Conservation (phyloP, 2,329 filamentous ascomycete species). For the Chrysoporthe deuterocubensis region DNA sequence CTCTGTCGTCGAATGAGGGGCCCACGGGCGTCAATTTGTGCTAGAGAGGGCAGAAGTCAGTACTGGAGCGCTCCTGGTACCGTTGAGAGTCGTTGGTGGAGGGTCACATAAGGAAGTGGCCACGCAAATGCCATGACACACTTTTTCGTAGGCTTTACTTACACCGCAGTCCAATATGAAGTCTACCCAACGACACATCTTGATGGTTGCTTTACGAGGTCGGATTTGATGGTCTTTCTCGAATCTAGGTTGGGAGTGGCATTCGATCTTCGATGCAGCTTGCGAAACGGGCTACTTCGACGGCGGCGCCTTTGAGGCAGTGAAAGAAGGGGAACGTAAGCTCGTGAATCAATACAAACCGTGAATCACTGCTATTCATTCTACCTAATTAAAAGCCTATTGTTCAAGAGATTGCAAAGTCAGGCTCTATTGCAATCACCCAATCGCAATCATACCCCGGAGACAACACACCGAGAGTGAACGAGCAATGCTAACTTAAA, state of each 20-base stretch:
- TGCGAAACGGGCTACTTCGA: not conserved
- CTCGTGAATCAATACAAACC: not conserved
- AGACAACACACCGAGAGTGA: too few relatives aligned
- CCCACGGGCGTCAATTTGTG: slow-evolving; percentile 4
- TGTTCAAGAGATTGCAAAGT: not conserved
- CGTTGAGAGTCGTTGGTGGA: not conserved
- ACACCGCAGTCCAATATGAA: slow-evolving; percentile 16
- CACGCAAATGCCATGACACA: not conserved
- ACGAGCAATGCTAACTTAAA: too few relatives aligned
- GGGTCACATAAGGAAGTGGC: too few relatives aligned
- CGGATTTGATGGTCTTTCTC: not conserved
- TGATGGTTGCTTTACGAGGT: not conserved
- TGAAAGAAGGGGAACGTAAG: not conserved
- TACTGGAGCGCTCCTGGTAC: not conserved
- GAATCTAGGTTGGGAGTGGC: not conserved
- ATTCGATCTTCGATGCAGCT: not conserved
- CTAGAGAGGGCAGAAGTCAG: not conserved
- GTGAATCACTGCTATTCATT: not conserved
- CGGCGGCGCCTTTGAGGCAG: not conserved
- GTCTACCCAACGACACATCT: slow-evolving; percentile 14
- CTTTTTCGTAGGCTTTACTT: not conserved
- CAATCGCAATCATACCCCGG: not conserved
- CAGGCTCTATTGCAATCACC: not conserved
- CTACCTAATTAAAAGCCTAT: not conserved
- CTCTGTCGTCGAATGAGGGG: slow-evolving; percentile 6